Evolutionary conservation across 768 basidiomycete genomes (phyloP).

Genomic region (Hortiboletus campestris): DNA sequence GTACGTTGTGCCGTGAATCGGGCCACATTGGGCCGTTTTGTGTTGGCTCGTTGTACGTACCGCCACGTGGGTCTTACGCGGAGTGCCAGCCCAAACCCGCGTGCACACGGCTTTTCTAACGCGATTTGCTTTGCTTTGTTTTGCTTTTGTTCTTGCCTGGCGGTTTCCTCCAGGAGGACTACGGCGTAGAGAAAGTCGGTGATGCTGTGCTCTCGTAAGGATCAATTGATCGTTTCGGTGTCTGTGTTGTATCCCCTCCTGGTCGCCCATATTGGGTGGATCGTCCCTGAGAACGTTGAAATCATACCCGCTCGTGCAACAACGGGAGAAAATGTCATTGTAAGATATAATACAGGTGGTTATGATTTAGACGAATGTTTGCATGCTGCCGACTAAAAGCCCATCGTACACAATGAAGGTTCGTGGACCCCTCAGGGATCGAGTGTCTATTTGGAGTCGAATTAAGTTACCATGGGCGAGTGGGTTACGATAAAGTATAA

Average conservation of each 20-base stretch:
- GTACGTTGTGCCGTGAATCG: not conserved
- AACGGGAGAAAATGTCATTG: not conserved
- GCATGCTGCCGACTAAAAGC: not conserved
- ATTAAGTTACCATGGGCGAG: slow-evolving; percentile 17
- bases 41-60: too few species aligned
- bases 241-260: not conserved
- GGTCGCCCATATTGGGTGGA: too few species aligned
- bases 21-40: not conserved
- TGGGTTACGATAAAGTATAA: slow-evolving; percentile 22
- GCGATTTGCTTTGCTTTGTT: not conserved
- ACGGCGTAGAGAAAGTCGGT: not conserved
- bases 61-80: not conserved
- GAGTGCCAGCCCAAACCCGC: not conserved
- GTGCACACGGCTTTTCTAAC: not conserved
- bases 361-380: slow-evolving; percentile 1
- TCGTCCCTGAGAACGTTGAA: too few species aligned
- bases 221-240: not conserved
- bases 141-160: not conserved
- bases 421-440: not conserved
- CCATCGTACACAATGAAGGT: not conserved
- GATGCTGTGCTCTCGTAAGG: not conserved
- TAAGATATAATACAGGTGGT: not conserved
- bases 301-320: too few species aligned
- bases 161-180: not conserved
- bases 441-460: slow-evolving; percentile 2